Evolutionary conservation across 768 basidiomycete species (phyloP), one percentile per base, ranked within the genome.

Genomic region (Rhizopogon vulgaris): DNA sequence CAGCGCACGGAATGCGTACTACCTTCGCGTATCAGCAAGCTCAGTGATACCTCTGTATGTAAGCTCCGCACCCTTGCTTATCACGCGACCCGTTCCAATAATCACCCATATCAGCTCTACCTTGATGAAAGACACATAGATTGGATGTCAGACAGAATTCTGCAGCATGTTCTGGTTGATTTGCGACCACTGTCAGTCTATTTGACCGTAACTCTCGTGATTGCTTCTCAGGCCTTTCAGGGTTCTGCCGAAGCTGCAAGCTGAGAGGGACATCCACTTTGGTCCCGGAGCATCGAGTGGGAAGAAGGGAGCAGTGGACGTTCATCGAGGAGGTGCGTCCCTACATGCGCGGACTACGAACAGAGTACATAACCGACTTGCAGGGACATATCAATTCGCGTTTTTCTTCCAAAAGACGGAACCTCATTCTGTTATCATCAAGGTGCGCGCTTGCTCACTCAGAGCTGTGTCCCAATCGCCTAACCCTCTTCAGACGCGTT

Each of bases 301-400:
- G 66, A 83, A 85, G 72, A 85, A 80, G 60, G 79, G 84, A 2
- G 80, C 83, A 2, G 82, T 94, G 0, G 89, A 92, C 53, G 90
- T 91, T 2, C 82, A 91, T 64, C 75, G 90, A 67, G 92, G 92
- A 69, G 87, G 93, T 90, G 56, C 40, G 54, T 48, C 58, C 8
- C 43, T 39, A 17, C 39, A 11, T 38, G 43, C 4, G 40, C 27
- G 46, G 48, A 52, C 47, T 48, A 46, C 50, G 52, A 36, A 51
- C 40, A 3, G 51, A 51, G 14, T n/a, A 14, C 49, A 34, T 24
- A 45, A 41, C 32, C 38, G 46, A 40, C 48, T 27, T 43, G 17
- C 63, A 94, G 93, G 88, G 54, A 79, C 78, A 0, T 95, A 94
- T 62, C 93, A 95, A 58, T 93, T 91, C 64, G 91, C 87, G 43